These are phyloP conservation scores for Ocimum tenuiflorum DNA, from an alignment of 257 asterid genomes.

Conservation along the genomic window DNA sequence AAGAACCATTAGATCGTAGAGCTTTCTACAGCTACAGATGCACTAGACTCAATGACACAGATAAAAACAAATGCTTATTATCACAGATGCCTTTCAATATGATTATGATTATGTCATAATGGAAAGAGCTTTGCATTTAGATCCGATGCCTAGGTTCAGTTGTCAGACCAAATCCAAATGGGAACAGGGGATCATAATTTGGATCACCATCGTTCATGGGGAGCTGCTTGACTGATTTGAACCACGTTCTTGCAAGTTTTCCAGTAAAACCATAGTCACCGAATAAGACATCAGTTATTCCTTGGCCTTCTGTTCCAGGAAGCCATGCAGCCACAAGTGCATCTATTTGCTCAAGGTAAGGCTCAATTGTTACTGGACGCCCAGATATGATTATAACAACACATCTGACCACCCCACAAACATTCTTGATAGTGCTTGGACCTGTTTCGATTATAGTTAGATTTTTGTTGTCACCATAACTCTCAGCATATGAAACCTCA, in stretches of 20 bases:
- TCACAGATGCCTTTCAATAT: neutral
- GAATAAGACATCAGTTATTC: conserved; percentile 47
- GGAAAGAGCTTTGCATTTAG: neutral
- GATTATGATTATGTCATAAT: neutral
- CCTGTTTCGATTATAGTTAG: conserved; percentile 39
- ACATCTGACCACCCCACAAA: conserved; percentile 37
- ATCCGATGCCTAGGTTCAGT: conserved; percentile 22
- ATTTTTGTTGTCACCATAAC: conserved; percentile 34
- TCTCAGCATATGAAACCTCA: conserved; percentile 46
- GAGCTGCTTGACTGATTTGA: conserved; percentile 49
- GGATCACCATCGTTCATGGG: conserved; percentile 63
- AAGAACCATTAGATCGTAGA: too few relatives aligned
- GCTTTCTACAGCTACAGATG: too few relatives aligned
- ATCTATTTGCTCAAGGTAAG: conserved; percentile 33
- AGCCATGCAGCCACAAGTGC: conserved; percentile 65
- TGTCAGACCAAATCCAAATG: conserved; percentile 46
- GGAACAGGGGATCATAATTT: conserved; percentile 50
- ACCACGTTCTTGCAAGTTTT: conserved; percentile 55
- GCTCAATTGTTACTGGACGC: conserved; percentile 45
- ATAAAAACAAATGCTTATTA: too few relatives aligned
- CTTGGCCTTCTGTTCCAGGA: conserved; percentile 62
- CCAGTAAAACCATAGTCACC: conserved; percentile 57
- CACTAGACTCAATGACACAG: too few relatives aligned
- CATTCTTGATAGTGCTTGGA: conserved; percentile 27
- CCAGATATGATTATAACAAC: conserved; percentile 47